Percentiles rank a stretch among this genome's conserved stretches.
Conservation (phyloP, 805 yeast genomes). For the Ogataea paradorogensis region DNA sequence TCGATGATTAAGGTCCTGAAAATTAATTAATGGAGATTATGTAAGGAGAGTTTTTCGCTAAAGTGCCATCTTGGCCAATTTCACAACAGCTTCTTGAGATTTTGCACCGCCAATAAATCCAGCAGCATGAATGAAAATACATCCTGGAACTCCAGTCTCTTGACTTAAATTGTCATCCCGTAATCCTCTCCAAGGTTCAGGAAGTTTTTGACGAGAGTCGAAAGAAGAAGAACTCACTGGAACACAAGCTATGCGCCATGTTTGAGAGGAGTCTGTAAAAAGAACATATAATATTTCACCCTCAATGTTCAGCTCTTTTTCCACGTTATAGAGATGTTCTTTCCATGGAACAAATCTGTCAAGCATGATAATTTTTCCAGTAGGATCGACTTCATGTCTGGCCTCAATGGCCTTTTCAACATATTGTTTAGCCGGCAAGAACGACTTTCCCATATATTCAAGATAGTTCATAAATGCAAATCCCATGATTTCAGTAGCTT, state of each 20-base stretch:
- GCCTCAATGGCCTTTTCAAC: slow-evolving; percentile 67
- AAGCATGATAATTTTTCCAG: slow-evolving; percentile 73
- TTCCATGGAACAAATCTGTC: slow-evolving; percentile 92
- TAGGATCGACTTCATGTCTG: slow-evolving; percentile 58
- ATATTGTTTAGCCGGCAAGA: slow-evolving; percentile 85
- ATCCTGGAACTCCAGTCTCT: slow-evolving; percentile 76
- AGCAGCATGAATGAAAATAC: slow-evolving; percentile 91
- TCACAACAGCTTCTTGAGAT: slow-evolving; percentile 71
- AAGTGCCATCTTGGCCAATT: slow-evolving; percentile 53
- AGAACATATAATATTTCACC: slow-evolving; percentile 71
- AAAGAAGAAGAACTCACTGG: slow-evolving; percentile 77
- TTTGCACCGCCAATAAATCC: slow-evolving; percentile 96
- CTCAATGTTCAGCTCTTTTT: slow-evolving; percentile 52
- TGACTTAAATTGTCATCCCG: slow-evolving; percentile 81
- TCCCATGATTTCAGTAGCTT: slow-evolving; percentile 84
- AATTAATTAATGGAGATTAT: background rate
- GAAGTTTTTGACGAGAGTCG: slow-evolving; percentile 81
- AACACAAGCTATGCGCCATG: slow-evolving; percentile 90
- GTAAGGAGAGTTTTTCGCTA: background rate
- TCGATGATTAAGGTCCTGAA: slow-evolving; percentile 1
- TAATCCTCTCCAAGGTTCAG: slow-evolving; percentile 92
- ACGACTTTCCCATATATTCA: slow-evolving; percentile 70
- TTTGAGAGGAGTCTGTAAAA: slow-evolving; percentile 66
- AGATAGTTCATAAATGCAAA: slow-evolving; percentile 66
- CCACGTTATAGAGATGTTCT: slow-evolving; percentile 79